A percentile compares a stretch with the other conserved stretches of the same genome.
Evolutionary conservation across 768 basidiomycete genomes (phyloP).

Genomic region (Mycena leptocephala): DNA sequence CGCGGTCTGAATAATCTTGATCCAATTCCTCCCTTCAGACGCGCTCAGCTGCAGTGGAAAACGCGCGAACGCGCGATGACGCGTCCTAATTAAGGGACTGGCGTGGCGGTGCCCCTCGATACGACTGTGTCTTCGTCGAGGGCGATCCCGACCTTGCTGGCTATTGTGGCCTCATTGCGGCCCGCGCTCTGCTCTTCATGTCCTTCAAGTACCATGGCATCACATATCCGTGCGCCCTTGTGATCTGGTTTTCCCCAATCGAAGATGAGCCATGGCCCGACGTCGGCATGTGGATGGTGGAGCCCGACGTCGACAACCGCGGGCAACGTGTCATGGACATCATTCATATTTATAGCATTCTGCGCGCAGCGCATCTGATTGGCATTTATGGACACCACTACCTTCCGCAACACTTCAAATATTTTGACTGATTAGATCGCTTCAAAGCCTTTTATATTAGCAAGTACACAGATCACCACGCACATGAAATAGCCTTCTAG

Average conservation of each 20-base stretch:
- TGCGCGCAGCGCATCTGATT: slow-evolving; percentile 33
- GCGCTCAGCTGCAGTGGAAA: too few relatives aligned
- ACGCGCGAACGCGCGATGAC: too few relatives aligned
- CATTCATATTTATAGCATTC: slow-evolving; percentile 41
- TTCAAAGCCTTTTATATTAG: slow-evolving; percentile 49
- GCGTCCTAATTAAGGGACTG: slow-evolving; percentile 34
- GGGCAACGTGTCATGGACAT: background rate
- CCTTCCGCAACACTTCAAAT: slow-evolving; percentile 41
- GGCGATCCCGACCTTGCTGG: slow-evolving; percentile 33
- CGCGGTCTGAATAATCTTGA: too few relatives aligned
- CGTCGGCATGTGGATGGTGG: slow-evolving; percentile 49
- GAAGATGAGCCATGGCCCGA: slow-evolving; percentile 38
- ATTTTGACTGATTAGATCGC: slow-evolving; percentile 39
- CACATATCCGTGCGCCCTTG: slow-evolving; percentile 43
- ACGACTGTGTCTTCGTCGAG: slow-evolving; percentile 49
- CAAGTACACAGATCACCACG: slow-evolving; percentile 50
- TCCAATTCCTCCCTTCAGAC: too few relatives aligned
- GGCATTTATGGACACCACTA: slow-evolving; percentile 38
- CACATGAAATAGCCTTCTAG: slow-evolving; percentile 46
- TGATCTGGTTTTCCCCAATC: slow-evolving; percentile 41
- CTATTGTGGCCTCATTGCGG: slow-evolving; percentile 44
- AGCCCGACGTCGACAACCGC: slow-evolving; percentile 30
- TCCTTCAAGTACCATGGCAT: slow-evolving; percentile 36
- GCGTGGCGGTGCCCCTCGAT: slow-evolving; percentile 41
- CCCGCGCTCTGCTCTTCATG: slow-evolving; percentile 44